phyloP scores from a whole-genome alignment of 441 rosid species.

The Corymbia citriodora region DNA sequence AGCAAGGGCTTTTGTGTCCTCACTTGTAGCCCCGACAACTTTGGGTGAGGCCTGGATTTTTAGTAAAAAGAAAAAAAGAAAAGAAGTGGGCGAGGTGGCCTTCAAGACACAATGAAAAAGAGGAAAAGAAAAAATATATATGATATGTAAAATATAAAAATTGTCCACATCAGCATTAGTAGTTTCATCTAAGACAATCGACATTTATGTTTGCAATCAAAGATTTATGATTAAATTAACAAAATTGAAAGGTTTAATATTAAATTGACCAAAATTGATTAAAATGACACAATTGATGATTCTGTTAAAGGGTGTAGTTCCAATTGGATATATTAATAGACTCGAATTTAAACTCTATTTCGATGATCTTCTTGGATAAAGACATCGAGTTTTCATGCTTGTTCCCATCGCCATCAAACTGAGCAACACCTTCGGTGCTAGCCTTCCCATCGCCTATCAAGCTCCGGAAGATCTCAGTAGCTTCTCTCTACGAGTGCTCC shows the following conservation, averaged over 20 bases:
- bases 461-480: not conserved
- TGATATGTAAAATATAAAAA: too few relatives aligned
- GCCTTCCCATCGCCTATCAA: not conserved
- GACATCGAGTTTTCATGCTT: not conserved
- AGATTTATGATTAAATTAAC: too few relatives aligned
- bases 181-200: rapidly evolving
- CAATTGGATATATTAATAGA: rapidly evolving
- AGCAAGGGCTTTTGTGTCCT: too few relatives aligned
- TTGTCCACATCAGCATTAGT: rapidly evolving
- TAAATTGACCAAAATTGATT: not conserved
- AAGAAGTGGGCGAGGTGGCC: not conserved
- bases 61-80: too few relatives aligned
- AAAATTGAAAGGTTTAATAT: too few relatives aligned
- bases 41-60: too few relatives aligned
- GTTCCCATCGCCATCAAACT: not conserved
- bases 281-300: not conserved
- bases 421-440: not conserved
- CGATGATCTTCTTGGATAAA: not conserved
- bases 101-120: not conserved
- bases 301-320: not conserved
- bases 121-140: rapidly evolving
- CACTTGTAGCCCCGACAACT: too few relatives aligned
- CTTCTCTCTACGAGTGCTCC: not conserved
- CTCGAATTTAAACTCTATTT: not conserved
- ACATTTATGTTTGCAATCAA: not conserved